phyloP scores from a whole-genome alignment of 2,329 filamentous ascomycete species.

The Stagonosporopsis chrysanthemi region DNA sequence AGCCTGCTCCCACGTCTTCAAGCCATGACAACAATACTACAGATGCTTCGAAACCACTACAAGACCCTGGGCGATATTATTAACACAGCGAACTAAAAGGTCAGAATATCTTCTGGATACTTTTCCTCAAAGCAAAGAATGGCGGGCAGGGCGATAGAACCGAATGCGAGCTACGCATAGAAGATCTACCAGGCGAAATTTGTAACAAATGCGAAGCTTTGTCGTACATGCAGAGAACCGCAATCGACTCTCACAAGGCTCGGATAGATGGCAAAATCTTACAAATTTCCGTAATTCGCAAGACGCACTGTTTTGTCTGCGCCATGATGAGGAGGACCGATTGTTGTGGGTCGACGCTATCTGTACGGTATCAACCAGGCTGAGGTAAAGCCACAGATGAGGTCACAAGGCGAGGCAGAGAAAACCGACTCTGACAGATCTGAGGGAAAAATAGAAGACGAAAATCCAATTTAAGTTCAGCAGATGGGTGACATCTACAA shows the following conservation, averaged over 20 bases:
- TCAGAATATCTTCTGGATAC: too few relatives aligned
- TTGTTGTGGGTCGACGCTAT: conserved; percentile 38
- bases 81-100: too few relatives aligned
- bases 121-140: too few relatives aligned
- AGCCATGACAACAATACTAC: too few relatives aligned
- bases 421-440: neutral
- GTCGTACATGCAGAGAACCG: conserved; percentile 29
- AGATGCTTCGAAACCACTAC: too few relatives aligned
- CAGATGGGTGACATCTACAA: conserved; percentile 37
- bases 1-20: too few relatives aligned
- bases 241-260: neutral
- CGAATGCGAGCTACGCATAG: neutral
- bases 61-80: too few relatives aligned
- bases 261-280: conserved; percentile 10
- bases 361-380: too few relatives aligned
- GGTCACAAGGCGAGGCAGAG: too few relatives aligned
- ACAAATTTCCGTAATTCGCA: conserved; percentile 20
- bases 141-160: too few relatives aligned
- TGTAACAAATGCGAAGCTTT: conserved; percentile 24
- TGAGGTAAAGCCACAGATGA: too few relatives aligned
- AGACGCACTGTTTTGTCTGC: conserved; percentile 23
- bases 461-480: conserved; percentile 31
- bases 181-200: neutral
- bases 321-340: conserved; percentile 12
- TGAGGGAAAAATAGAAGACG: conserved; percentile 10